Evolutionary conservation across 2,329 filamentous ascomycete genomes (phyloP).

Genomic region (Graphiopsis chlorocephala): DNA sequence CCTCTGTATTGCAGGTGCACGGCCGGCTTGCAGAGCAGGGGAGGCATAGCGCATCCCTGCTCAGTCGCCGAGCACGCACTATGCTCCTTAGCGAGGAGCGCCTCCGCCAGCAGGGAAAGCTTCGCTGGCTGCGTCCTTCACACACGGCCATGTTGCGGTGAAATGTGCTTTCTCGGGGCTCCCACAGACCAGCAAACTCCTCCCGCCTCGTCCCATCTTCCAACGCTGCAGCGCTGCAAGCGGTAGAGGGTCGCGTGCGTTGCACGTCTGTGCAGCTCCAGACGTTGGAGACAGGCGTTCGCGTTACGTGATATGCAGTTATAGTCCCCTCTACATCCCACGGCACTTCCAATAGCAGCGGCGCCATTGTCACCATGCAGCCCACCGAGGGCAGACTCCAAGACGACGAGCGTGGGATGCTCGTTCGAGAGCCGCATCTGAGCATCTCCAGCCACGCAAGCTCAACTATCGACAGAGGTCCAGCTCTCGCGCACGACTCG

Average conservation of each 20-base stretch:
- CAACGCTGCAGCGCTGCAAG: not conserved
- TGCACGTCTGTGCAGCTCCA: constrained; percentile 10
- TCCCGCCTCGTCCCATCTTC: constrained; percentile 2
- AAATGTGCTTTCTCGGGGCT: no score
- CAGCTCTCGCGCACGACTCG: not conserved
- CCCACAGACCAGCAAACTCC: not conserved
- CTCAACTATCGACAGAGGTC: not conserved
- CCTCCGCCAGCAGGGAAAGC: constrained; percentile 6
- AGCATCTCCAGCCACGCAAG: constrained; percentile 4
- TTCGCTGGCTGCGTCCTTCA: not conserved
- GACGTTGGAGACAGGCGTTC: constrained; percentile 12
- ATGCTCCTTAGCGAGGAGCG: not conserved
- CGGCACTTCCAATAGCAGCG: constrained; percentile 10
- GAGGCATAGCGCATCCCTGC: constrained; percentile 4
- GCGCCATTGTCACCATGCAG: constrained; percentile 3
- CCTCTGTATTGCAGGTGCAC: not conserved
- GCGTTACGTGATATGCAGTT: constrained; percentile 1
- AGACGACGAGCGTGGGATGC: constrained; percentile 10
- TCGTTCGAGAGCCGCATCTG: constrained; percentile 8
- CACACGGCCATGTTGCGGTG: constrained; percentile 12
- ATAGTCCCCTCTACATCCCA: not conserved
- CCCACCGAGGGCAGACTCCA: not conserved
- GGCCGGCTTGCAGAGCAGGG: constrained; percentile 4
- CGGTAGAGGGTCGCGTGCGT: constrained; percentile 12
- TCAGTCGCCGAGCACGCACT: not conserved